These are phyloP conservation scores for Talaromyces sp. DNA, from an alignment of 2,329 filamentous ascomycete genomes.

Conservation along the genomic window DNA sequence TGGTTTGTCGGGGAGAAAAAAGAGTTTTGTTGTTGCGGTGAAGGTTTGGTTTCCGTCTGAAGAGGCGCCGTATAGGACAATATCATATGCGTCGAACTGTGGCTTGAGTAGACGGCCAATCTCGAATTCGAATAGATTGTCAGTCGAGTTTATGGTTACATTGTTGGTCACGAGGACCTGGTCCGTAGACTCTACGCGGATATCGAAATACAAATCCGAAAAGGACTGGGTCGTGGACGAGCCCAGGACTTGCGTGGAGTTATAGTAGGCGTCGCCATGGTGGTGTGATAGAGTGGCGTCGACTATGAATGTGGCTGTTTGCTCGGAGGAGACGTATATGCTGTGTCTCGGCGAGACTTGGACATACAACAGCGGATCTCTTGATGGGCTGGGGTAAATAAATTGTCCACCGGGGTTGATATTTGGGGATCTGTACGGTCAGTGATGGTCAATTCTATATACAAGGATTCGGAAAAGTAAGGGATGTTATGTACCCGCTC, in stretches of 20 bases:
- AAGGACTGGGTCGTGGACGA: neutral
- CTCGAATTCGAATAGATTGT: constrained; percentile 15
- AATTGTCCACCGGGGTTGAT: constrained; percentile 9
- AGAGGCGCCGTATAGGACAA: constrained; percentile 7
- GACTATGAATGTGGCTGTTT: constrained; percentile 15
- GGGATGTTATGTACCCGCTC: constrained; percentile 9
- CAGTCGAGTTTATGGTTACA: constrained; percentile 12
- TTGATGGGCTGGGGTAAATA: neutral
- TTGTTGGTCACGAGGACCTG: constrained; percentile 5
- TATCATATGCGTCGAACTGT: constrained; percentile 10
- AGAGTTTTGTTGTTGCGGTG: constrained; percentile 14
- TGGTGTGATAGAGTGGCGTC: constrained; percentile 13
- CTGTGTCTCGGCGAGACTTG: constrained; percentile 15
- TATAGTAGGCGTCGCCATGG: constrained; percentile 12
- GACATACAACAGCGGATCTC: constrained; percentile 5
- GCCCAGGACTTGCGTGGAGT: neutral
- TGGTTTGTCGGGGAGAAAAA: constrained; percentile 13
- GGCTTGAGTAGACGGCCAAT: constrained; percentile 3
- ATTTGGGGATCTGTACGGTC: constrained; percentile 9
- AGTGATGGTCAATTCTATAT: neutral
- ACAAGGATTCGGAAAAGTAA: neutral
- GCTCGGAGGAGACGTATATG: constrained; percentile 19
- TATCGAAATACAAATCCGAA: constrained; percentile 12
- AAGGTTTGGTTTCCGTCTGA: constrained; percentile 12
- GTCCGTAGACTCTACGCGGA: constrained; percentile 1